phyloP scores from a whole-genome alignment of 2,329 filamentous ascomycete species.

The Fusarium nodosum region DNA sequence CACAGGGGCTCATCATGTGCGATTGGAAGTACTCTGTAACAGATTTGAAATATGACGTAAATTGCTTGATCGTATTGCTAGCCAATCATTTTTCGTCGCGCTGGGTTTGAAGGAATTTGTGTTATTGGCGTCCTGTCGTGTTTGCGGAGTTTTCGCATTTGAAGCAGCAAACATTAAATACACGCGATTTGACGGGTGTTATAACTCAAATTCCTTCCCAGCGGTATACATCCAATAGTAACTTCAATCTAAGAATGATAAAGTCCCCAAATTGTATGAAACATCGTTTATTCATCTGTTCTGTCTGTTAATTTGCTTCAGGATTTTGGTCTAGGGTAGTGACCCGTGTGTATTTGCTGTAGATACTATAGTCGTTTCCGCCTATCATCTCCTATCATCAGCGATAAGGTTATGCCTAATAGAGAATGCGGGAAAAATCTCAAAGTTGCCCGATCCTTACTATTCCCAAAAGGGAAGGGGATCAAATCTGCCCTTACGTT shows the following conservation, averaged over 20 bases:
- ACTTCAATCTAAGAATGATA: accelerated
- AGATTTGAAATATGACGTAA: not conserved
- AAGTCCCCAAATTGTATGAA: not conserved
- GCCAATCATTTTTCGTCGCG: no score
- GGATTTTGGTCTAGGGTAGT: not conserved
- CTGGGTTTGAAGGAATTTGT: no score
- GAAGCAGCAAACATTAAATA: no score
- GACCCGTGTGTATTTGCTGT: accelerated
- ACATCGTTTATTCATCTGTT: accelerated
- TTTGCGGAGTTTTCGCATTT: no score
- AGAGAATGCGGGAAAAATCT: not conserved
- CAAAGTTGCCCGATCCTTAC: not conserved
- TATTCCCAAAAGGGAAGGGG: not conserved
- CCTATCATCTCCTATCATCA: not conserved
- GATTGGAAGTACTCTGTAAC: not conserved
- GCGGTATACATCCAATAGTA: accelerated
- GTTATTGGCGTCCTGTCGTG: no score
- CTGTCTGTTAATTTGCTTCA: not conserved
- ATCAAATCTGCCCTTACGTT: not conserved
- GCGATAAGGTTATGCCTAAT: not conserved
- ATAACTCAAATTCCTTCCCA: not conserved
- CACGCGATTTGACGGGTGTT: no score
- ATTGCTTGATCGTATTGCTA: no score
- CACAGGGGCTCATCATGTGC: not conserved
- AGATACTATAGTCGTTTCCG: accelerated